These are phyloP conservation scores for Suhomyces xylopsoci DNA, from an alignment of 805 yeast genomes.

Conservation along the genomic window DNA sequence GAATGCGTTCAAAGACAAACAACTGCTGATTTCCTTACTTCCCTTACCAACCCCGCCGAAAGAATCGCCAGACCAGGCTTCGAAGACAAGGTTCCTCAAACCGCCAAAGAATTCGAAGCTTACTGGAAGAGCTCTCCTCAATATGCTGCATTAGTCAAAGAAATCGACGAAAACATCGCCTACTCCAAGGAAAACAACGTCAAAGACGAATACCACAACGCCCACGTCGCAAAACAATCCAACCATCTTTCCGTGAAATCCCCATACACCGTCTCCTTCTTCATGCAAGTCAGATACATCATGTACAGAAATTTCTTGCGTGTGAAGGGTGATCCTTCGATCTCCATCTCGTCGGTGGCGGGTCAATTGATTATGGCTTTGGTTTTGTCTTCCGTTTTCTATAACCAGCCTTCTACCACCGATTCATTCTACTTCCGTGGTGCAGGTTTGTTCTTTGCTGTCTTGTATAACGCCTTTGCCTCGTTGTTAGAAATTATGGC, in stretches of 20 bases:
- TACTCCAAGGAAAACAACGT: slow-evolving; percentile 9
- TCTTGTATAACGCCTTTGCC: slow-evolving; percentile 59
- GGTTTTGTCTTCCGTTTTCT: slow-evolving; percentile 56
- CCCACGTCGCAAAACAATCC: slow-evolving; percentile 23
- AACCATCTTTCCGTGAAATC: slow-evolving; percentile 35
- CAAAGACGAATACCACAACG: slow-evolving; percentile 18
- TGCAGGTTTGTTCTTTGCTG: slow-evolving; percentile 66
- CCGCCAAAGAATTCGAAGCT: slow-evolving; percentile 13
- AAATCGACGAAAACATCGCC: slow-evolving; percentile 12
- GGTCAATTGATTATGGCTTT: slow-evolving; percentile 54
- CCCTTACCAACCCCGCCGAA: slow-evolving; percentile 53
- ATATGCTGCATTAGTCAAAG: slow-evolving; percentile 20
- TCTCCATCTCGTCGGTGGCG: slow-evolving; percentile 39
- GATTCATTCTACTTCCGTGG: slow-evolving; percentile 53
- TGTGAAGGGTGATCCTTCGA: slow-evolving; percentile 48
- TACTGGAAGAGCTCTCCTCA: slow-evolving; percentile 48
- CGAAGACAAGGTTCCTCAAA: slow-evolving; percentile 47
- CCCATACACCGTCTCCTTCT: slow-evolving; percentile 52
- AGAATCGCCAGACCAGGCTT: slow-evolving; percentile 42
- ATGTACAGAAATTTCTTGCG: slow-evolving; percentile 48
- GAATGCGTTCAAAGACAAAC: slow-evolving; percentile 56
- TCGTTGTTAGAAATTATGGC: slow-evolving; percentile 57
- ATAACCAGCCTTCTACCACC: slow-evolving; percentile 44
- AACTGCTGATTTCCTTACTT: slow-evolving; percentile 57
- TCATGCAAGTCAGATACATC: slow-evolving; percentile 50